Conservation (phyloP, 257 asterid genomes). For the Ilex asprella region DNA sequence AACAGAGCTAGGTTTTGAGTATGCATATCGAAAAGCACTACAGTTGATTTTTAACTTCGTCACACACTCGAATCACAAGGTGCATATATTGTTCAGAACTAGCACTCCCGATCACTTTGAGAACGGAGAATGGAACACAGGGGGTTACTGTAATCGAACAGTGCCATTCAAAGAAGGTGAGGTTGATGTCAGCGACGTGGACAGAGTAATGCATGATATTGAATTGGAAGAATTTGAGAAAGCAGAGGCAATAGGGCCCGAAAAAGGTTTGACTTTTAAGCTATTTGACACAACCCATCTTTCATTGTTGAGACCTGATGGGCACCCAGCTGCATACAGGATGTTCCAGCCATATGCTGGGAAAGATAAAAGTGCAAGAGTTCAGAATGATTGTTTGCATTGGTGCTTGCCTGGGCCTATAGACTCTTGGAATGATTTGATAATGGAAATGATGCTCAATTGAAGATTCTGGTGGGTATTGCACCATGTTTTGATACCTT, state of each 20-base stretch:
- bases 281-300: conserved; percentile 47
- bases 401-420: conserved; percentile 99
- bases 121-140: conserved; percentile 63
- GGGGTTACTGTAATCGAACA: conserved; percentile 68
- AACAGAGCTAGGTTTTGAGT: conserved; percentile 43
- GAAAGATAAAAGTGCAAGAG: conserved; percentile 32
- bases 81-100: conserved; percentile 38
- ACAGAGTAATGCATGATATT: conserved; percentile 30
- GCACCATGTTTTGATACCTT: too few relatives aligned
- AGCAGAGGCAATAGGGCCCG: conserved; percentile 20
- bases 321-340: conserved; percentile 72
- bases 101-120: conserved; percentile 70
- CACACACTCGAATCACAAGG: conserved; percentile 25
- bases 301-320: conserved; percentile 69
- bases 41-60: conserved; percentile 38
- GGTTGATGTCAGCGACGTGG: conserved; percentile 21
- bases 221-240: conserved; percentile 53
- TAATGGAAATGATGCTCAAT: conserved; percentile 50
- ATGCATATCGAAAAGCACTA: conserved; percentile 53
- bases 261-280: conserved; percentile 20
- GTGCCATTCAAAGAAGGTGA: conserved; percentile 48
- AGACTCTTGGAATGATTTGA: conserved; percentile 88
- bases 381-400: conserved; percentile 88
- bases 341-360: conserved; percentile 57
- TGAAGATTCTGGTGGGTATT: background rate